These are phyloP conservation scores for Claviceps monticola DNA, from an alignment of 2,329 filamentous ascomycete genomes.

Conservation along the genomic window DNA sequence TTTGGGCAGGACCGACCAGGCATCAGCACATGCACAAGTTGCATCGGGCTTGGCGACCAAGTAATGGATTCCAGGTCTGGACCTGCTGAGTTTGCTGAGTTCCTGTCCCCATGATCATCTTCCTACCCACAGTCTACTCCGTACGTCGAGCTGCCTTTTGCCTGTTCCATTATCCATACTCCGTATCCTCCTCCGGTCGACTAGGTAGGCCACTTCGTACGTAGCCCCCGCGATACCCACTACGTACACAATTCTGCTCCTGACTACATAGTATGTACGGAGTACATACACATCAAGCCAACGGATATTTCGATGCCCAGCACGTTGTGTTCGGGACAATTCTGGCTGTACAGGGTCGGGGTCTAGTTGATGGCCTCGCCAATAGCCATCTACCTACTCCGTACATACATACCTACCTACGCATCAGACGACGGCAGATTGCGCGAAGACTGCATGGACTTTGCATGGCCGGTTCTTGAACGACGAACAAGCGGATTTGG, in stretches of 20 bases:
- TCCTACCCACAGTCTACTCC: too few relatives aligned
- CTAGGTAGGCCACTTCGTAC: too few relatives aligned
- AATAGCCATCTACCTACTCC: background rate
- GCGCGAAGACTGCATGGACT: slow-evolving; percentile 1
- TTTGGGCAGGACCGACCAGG: too few relatives aligned
- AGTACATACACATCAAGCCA: background rate
- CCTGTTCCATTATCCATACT: too few relatives aligned
- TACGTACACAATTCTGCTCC: background rate
- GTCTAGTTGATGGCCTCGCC: background rate
- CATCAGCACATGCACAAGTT: too few relatives aligned
- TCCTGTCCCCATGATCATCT: too few relatives aligned
- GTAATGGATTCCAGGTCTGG: too few relatives aligned
- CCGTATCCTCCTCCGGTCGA: too few relatives aligned
- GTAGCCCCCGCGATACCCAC: too few relatives aligned
- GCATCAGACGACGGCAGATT: slow-evolving; percentile 4
- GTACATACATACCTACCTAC: background rate
- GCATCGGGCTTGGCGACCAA: too few relatives aligned
- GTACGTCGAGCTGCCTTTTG: too few relatives aligned
- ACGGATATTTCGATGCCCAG: background rate
- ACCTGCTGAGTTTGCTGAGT: too few relatives aligned
- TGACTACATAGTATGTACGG: background rate
- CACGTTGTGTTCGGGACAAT: background rate
- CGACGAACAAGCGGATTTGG: background rate
- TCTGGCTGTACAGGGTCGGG: background rate
- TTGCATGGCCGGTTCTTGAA: background rate